These are phyloP conservation scores for Cicer cuneatum DNA, from an alignment of 306 rosid species.

Conservation along the genomic window DNA sequence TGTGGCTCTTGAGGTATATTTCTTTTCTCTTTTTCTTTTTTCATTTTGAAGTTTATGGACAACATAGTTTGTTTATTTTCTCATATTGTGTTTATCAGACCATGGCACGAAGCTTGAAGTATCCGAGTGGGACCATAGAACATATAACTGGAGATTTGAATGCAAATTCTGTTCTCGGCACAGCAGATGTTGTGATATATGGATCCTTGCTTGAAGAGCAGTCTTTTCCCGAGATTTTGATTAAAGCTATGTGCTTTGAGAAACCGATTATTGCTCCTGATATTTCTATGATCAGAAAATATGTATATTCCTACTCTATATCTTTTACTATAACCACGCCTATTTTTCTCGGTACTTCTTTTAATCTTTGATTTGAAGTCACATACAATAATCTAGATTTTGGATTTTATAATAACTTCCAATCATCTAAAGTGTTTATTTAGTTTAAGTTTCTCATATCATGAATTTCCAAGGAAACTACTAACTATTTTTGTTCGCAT, in stretches of 20 bases:
- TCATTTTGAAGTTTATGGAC: slow-evolving; percentile 39
- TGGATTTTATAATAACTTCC: slow-evolving; percentile 16
- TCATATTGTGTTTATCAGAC: slow-evolving; percentile 59
- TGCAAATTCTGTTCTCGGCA: slow-evolving; percentile 61
- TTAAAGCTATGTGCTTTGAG: slow-evolving; percentile 90
- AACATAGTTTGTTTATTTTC: slow-evolving; percentile 40
- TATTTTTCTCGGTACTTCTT: slow-evolving; percentile 29
- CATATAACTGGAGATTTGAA: slow-evolving; percentile 70
- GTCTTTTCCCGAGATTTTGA: slow-evolving; percentile 81
- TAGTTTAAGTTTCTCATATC: slow-evolving; percentile 19
- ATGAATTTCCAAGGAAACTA: slow-evolving; percentile 35
- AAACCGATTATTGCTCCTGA: slow-evolving; percentile 91
- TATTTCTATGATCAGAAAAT: slow-evolving; percentile 76
- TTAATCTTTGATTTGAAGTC: slow-evolving; percentile 25
- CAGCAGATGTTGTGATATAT: slow-evolving; percentile 78
- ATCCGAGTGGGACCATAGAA: slow-evolving; percentile 74
- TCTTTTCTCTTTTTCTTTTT: slow-evolving; percentile 4
- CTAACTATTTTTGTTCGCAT: slow-evolving; percentile 53
- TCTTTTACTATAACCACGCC: slow-evolving; percentile 26
- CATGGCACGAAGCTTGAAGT: slow-evolving; percentile 75
- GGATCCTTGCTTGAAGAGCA: slow-evolving; percentile 88
- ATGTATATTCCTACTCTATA: slow-evolving; percentile 58
- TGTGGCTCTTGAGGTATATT: slow-evolving; percentile 71
- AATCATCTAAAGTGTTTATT: slow-evolving; percentile 5
- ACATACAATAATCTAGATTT: slow-evolving; percentile 16